These are phyloP conservation scores for Solanum sitiens DNA, from an alignment of 257 asterid species.

Conservation along the genomic window DNA sequence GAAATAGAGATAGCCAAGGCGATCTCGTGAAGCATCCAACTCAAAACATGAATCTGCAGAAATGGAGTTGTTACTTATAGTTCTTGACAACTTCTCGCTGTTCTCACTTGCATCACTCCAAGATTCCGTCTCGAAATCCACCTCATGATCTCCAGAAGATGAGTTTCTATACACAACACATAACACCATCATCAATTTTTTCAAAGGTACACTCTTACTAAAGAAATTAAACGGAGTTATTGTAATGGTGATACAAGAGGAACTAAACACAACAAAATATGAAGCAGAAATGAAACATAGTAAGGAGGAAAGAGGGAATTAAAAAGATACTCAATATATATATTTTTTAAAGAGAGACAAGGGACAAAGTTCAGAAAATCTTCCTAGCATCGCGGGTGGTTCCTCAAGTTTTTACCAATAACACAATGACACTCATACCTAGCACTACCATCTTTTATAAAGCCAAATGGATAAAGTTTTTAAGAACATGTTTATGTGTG, in stretches of 20 bases:
- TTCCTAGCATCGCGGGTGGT: background rate
- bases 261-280: background rate
- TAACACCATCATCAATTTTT: background rate
- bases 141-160: background rate
- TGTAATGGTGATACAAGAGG: background rate
- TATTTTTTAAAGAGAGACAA: background rate
- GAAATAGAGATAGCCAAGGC: conserved; percentile 14
- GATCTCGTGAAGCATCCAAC: background rate
- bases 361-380: too few species aligned
- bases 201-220: background rate
- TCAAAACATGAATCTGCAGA: conserved; percentile 6
- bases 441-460: background rate
- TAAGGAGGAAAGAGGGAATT: background rate
- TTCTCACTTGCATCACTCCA: conserved; percentile 8
- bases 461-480: background rate
- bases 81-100: conserved; percentile 7
- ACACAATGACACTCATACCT: background rate
- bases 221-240: background rate
- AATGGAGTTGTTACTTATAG: conserved; percentile 5
- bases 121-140: background rate
- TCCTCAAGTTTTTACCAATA: too few species aligned
- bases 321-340: background rate
- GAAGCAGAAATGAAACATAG: background rate
- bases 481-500: background rate
- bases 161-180: background rate